Base-by-base conservation (phyloP, 352 stramenopile genomes). In the Phytophthora europaea region DNA sequence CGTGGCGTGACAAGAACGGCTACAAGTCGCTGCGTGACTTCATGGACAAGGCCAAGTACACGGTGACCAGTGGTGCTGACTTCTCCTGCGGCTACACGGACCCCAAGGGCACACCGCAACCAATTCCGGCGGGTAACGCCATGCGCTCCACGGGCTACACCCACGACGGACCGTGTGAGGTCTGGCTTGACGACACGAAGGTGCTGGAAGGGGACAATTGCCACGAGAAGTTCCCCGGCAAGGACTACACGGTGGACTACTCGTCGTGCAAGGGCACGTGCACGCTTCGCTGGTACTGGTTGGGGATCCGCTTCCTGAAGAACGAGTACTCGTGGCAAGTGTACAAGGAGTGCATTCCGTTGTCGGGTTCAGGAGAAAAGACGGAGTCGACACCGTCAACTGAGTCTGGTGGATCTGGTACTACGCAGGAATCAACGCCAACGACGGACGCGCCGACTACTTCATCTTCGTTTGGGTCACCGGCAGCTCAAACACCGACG, bases 251-350 rank as follows among this genome's bases (percentile, higher is more conserved):
- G 6, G 26, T 83, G 23, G 65, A 79, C 65, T 75, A 75, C 62
- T 72, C 69, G 56, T 66, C 61, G 15, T 75, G 69, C 62, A 67
- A 67, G 55, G 62, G 62, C 26, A 53, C 56, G 34, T 75, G 65
- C 50, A 67, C 58, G 6, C 57, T 72, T 33, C 65, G 65, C 3
- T 72, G 65, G 65, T 72, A 72, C 57, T 72, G 65, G 69, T 31
- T 75, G 47, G 76, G 73, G 1, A 36, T 82, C 0, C 79, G 79
- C 1, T 80, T 76, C 64, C 33, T 84, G 8, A 78, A 87, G 43
- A 76, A 79, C 15, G 6, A 53, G 50, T 82, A 81, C 69, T 90
- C 80, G 67, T 90, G 82, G 82, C 80, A 90, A 45, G 74, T 90
- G 38, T 90, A 90, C 76, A 90, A 90, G 79, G 77, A 61, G 4